Base-by-base conservation (phyloP, 768 basidiomycete genomes). In the Cystobasidiopsis lactophilus region DNA sequence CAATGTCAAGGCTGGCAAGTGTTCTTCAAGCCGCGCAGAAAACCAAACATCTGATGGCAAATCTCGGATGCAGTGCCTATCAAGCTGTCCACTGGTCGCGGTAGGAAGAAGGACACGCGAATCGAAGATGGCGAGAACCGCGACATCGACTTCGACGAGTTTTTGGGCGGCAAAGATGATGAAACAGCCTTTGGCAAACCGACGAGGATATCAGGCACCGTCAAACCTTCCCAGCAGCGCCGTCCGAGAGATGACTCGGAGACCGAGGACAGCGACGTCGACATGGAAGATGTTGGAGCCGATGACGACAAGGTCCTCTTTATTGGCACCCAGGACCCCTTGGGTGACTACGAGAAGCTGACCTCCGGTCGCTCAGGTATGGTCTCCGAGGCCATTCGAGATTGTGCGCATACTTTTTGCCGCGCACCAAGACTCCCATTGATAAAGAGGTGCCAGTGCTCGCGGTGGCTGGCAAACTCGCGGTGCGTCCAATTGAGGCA, bases 1-100 rank as follows among this genome's bases (percentile, higher is more conserved):
- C 69, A 82, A 81, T 38, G 74, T 93, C 52, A 82, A 79, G 67
- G 72, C 79, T 70, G 82, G 88, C 74, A 52, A 26, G 71, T 35
- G 61, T 5, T 13, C 23, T 9, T 26, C 9, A 13, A 26, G 3
- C 3, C 23, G 27, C 30, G 11, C 33, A 33, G 37, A 4, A 9
- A 30, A n/a, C n/a, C n/a, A n/a, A n/a, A n/a, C n/a, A n/a, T n/a
- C 23, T 43, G 7, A 16, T 33, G 3, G 7, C 9, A 21, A 7
- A 19, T 35, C 30, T 19, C 35, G 7, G 65, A n/a, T n/a, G n/a
- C 66, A 58, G 79, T 59, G 14, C 61, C 58, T 26, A 60, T 63
- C 0, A 64, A 61, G 35, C 54, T 58, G 11, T 52, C 50, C 9
- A 53, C 50, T 16, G 33, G 33, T 29, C 41, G 40, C 33, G 55